A percentile compares a stretch with the other conserved stretches of the same genome.
Evolutionary conservation across 495 filamentous ascomycete genomes (phyloP).

Genomic region (Podospora conica): DNA sequence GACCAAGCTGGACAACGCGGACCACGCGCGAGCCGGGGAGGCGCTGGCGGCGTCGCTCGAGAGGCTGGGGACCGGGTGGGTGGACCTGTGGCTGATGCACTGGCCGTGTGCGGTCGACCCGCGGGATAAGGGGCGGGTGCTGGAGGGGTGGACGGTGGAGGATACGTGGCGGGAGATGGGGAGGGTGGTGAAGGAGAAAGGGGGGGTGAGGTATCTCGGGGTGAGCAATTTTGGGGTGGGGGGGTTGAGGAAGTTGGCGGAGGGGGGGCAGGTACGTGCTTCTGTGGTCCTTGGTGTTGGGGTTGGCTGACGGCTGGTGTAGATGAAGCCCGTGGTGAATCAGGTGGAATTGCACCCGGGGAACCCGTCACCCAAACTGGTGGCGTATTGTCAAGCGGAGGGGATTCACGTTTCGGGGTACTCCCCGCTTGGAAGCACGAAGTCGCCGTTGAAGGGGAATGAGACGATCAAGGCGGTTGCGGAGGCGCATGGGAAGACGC

Average conservation of each 20-base stretch:
- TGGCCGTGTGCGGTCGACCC: constrained; percentile 58
- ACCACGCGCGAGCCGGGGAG: constrained; percentile 61
- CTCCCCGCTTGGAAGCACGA: constrained; percentile 55
- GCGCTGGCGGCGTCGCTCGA: constrained; percentile 65
- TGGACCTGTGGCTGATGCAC: constrained; percentile 83
- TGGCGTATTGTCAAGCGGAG: constrained; percentile 63
- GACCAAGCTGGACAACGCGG: constrained; percentile 81
- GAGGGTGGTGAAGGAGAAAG: constrained; percentile 62
- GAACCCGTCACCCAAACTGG: constrained; percentile 71
- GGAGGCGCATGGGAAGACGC: constrained; percentile 59
- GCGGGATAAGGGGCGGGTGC: constrained; percentile 34
- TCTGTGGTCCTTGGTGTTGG: not conserved
- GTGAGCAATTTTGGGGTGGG: constrained; percentile 69
- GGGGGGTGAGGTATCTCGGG: constrained; percentile 77
- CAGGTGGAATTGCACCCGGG: constrained; percentile 89
- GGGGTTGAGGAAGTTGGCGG: constrained; percentile 62
- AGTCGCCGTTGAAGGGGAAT: constrained; percentile 55
- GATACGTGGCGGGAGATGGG: constrained; percentile 83
- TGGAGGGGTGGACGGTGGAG: constrained; percentile 67
- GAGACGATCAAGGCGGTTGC: constrained; percentile 53
- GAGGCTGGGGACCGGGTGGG: constrained; percentile 65
- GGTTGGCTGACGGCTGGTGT: constrained; percentile 29
- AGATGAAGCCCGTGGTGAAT: constrained; percentile 78
- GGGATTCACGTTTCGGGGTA: constrained; percentile 65
- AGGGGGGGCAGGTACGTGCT: constrained; percentile 37